These are phyloP conservation scores for Diaporthe sp. DNA, from an alignment of 2,329 filamentous ascomycete species.

Conservation along the genomic window DNA sequence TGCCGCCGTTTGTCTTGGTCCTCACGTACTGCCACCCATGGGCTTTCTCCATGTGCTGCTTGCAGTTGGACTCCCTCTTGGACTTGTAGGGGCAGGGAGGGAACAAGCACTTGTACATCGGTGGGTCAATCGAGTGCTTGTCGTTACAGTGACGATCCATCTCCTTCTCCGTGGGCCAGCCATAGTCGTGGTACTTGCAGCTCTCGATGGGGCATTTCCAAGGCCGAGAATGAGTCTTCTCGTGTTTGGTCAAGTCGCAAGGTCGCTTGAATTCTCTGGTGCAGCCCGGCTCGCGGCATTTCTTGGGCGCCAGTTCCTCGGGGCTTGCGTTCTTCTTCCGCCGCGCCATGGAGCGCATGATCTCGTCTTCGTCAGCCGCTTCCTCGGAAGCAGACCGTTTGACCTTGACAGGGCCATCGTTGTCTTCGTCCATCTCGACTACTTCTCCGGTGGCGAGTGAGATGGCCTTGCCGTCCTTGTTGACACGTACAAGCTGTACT, in stretches of 20 bases:
- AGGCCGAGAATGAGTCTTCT: constrained; percentile 96
- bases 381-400: constrained; percentile 79
- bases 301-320: constrained; percentile 84
- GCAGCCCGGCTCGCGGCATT: constrained; percentile 81
- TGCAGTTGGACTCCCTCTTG: constrained; percentile 96
- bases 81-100: constrained; percentile 91
- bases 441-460: constrained; percentile 80
- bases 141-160: constrained; percentile 96
- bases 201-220: constrained; percentile 89
- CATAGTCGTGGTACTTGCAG: constrained; percentile 92
- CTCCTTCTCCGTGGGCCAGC: constrained; percentile 98
- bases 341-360: constrained; percentile 93
- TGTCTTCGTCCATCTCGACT: constrained; percentile 67
- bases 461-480: constrained; percentile 83
- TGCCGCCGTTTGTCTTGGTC: constrained; percentile 83
- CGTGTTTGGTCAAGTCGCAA: constrained; percentile 98
- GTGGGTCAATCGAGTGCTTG: constrained; percentile 86
- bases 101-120: constrained; percentile 87
- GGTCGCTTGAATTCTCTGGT: constrained; percentile 95
- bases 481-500: constrained; percentile 85
- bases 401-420: constrained; percentile 64
- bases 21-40: constrained; percentile 92
- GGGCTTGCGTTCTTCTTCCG: constrained; percentile 93
- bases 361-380: constrained; percentile 83
- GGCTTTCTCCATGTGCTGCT: constrained; percentile 98